These are phyloP conservation scores for Zygosaccharomyces bailii DNA, from an alignment of 805 yeast species.

Conservation along the genomic window DNA sequence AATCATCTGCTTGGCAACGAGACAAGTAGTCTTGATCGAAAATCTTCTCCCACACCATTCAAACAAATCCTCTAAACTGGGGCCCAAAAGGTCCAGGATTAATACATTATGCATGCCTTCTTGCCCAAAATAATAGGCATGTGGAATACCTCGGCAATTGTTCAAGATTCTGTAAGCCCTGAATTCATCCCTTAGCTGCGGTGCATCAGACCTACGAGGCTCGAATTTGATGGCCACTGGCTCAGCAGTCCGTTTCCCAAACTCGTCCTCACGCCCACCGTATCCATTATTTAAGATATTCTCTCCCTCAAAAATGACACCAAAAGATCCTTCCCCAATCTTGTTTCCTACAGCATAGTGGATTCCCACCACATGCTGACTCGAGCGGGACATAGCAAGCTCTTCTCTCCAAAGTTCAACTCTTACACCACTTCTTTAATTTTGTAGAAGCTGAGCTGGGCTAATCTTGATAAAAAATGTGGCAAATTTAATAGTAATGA, in stretches of 20 bases:
- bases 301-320: constrained; percentile 78
- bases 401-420: neutral
- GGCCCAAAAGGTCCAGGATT: constrained; percentile 74
- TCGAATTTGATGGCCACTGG: constrained; percentile 78
- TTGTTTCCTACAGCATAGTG: constrained; percentile 80
- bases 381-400: constrained; percentile 14
- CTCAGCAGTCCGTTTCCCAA: constrained; percentile 12
- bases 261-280: constrained; percentile 13
- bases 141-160: constrained; percentile 72
- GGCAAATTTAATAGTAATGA: neutral
- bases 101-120: constrained; percentile 78
- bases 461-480: neutral
- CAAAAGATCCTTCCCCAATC: constrained; percentile 86
- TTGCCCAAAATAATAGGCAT: constrained; percentile 80
- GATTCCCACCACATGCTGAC: constrained; percentile 43
- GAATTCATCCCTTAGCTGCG: constrained; percentile 78
- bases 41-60: constrained; percentile 86
- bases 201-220: constrained; percentile 77
- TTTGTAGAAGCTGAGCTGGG: neutral
- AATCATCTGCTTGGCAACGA: constrained; percentile 76
- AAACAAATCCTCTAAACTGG: constrained; percentile 76
- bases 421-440: neutral
- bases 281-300: constrained; percentile 56
- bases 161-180: constrained; percentile 70
- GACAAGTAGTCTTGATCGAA: constrained; percentile 66